Evolutionary conservation across 805 yeast species (phyloP).

Genomic region (Pichia californica): DNA sequence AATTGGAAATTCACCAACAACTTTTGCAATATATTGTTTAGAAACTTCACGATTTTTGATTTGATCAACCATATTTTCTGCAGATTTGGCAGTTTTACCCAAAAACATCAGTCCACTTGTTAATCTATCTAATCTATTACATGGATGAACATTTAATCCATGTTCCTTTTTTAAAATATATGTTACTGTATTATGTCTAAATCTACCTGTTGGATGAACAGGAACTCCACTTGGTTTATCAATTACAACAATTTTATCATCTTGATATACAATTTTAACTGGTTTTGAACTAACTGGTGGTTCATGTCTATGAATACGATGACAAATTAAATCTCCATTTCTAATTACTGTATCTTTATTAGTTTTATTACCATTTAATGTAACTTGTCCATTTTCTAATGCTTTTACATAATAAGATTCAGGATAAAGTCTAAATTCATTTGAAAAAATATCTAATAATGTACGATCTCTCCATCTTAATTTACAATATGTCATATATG

Average conservation of each 20-base stretch:
- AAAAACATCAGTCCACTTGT: slow-evolving; percentile 93
- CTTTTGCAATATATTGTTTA: slow-evolving; percentile 84
- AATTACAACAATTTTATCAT: slow-evolving; percentile 70
- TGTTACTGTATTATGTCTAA: slow-evolving; percentile 69
- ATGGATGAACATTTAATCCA: slow-evolving; percentile 64
- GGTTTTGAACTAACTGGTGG: slow-evolving; percentile 66
- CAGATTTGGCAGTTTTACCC: slow-evolving; percentile 75
- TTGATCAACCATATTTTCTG: slow-evolving; percentile 68
- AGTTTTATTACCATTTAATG: slow-evolving; percentile 63
- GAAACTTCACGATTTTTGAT: slow-evolving; percentile 64
- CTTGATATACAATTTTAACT: slow-evolving; percentile 63
- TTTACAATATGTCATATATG: slow-evolving; percentile 88
- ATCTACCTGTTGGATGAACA: slow-evolving; percentile 90
- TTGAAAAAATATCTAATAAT: slow-evolving; percentile 69
- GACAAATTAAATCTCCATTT: slow-evolving; percentile 80
- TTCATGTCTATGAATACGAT: slow-evolving; percentile 81
- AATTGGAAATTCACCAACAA: slow-evolving; percentile 76
- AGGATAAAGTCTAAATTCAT: slow-evolving; percentile 79
- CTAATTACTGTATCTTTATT: slow-evolving; percentile 55
- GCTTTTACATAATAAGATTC: slow-evolving; percentile 56
- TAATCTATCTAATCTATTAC: slow-evolving; percentile 82
- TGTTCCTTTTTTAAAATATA: slow-evolving; percentile 68
- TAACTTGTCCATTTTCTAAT: slow-evolving; percentile 59
- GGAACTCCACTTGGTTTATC: slow-evolving; percentile 96
- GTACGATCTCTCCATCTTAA: slow-evolving; percentile 85